phyloP scores from a whole-genome alignment of 768 basidiomycete genomes.

The Russula dissimulans region DNA sequence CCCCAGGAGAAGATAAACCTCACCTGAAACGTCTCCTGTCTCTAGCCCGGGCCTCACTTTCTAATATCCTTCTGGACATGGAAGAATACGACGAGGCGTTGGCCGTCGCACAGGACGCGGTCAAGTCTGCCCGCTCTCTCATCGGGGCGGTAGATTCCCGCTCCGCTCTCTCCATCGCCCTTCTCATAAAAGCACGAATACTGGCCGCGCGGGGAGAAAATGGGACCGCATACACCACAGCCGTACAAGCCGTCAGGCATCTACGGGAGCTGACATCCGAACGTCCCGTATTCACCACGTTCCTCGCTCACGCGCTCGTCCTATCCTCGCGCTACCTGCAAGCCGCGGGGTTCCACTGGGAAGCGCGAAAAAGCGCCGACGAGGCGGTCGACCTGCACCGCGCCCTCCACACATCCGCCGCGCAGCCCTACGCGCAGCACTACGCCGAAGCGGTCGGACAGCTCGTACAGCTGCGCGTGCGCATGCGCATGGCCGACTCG shows the following conservation, averaged over 20 bases:
- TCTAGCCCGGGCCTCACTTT: slow-evolving; percentile 7
- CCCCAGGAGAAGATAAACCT: slow-evolving; percentile 2
- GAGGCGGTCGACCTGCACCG: neutral
- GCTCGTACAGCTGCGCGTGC: slow-evolving; percentile 1
- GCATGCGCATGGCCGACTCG: too few species aligned
- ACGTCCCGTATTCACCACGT: slow-evolving; percentile 1
- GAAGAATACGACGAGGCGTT: slow-evolving; percentile 3
- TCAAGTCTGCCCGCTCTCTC: slow-evolving; percentile 9
- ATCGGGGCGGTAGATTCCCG: slow-evolving; percentile 10
- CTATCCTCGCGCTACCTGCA: slow-evolving; percentile 9
- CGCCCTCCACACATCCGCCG: slow-evolving; percentile 2
- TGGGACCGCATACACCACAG: neutral
- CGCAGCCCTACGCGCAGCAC: neutral
- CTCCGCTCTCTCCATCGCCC: slow-evolving; percentile 1
- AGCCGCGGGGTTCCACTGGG: neutral
- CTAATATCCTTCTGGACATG: slow-evolving; percentile 4
- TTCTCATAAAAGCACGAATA: slow-evolving; percentile 3
- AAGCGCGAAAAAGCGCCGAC: slow-evolving; percentile 7
- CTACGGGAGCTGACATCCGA: slow-evolving; percentile 3
- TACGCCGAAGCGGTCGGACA: slow-evolving; percentile 11
- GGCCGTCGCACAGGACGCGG: neutral
- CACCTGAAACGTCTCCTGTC: slow-evolving; percentile 1
- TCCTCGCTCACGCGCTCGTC: neutral
- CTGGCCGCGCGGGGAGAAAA: slow-evolving; percentile 3
- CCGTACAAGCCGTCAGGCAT: slow-evolving; percentile 4